Evolutionary conservation across 73 alveolate species (phyloP), one percentile per base, ranked within the genome.

Genomic region (Urostyla sp.): DNA sequence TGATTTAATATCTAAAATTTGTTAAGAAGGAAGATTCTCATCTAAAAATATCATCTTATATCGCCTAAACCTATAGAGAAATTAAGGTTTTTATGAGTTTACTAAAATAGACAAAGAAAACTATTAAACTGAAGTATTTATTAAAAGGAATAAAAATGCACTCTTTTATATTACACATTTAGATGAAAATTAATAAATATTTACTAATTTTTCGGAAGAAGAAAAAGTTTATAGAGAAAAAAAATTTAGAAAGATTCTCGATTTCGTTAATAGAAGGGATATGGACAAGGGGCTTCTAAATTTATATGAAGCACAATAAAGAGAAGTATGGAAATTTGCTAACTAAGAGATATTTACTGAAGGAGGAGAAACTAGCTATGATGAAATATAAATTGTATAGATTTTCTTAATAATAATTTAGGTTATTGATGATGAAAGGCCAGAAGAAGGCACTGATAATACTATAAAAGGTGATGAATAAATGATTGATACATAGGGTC

Each of bases 261-360:
- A 63, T 37, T 63, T 63, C 44, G 79, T 63, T 15, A 63, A 10
- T 21, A 36, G 79, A 36, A 34, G 79, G 18, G 79, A 63, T 37
- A 38, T 63, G n/a, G 28, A 63, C 27, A 18, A 16, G 15, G n/a
- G 44, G 26, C 44, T 43, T 23, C 23, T 21, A 3, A 13, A 16
- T 8, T 1, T 1, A 23, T 63, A 63, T 23, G 31, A 43, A 31
- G 3, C 13, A 2, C 37, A 63, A 23, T 6, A 13, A 60, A 40
- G 6, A 20, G 79, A 63, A 63, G 48, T 63, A 3, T 63, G 79
- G 79, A 34, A 24, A 63, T 63, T 63, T 23, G 20, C 26, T n/a
- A 40, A 21, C 21, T 6, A 34, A 10, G 61, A n/a, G 23, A 40
- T 43, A 4, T 5, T 1, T 18, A n/a, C 20, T 34, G 43, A 63